Conservation (phyloP, 2,329 filamentous ascomycete genomes). For the Aspergillus sp. region DNA sequence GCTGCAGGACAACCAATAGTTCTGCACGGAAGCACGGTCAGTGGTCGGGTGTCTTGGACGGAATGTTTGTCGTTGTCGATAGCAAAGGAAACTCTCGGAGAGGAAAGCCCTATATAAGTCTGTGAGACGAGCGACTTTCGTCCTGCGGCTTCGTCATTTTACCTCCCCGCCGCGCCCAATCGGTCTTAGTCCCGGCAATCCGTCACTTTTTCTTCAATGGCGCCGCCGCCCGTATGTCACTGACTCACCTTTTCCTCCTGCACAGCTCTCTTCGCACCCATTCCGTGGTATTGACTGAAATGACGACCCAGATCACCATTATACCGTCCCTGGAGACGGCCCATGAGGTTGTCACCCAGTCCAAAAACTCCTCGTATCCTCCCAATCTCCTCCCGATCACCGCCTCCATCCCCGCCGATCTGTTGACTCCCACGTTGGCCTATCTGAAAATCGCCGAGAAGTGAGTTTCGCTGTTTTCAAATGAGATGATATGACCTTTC, state of each 20-base stretch:
- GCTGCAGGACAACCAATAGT: too few species aligned
- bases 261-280: not conserved
- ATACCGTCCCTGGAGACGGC: constrained; percentile 64
- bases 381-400: constrained; percentile 81
- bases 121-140: too few species aligned
- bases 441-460: constrained; percentile 86
- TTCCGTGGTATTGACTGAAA: not conserved
- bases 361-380: constrained; percentile 52
- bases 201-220: too few species aligned
- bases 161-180: constrained; percentile 16
- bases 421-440: constrained; percentile 90
- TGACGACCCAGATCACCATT: constrained; percentile 45
- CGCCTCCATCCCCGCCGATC: constrained; percentile 83
- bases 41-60: not conserved
- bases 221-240: too few species aligned
- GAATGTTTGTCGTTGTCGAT: not conserved
- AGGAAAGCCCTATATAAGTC: too few species aligned
- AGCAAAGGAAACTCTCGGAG: not conserved
- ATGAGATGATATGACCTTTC: too few species aligned
- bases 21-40: not conserved
- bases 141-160: constrained; percentile 3
- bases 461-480: constrained; percentile 41
- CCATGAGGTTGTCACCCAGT: constrained; percentile 54
- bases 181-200: too few species aligned
- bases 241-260: not conserved